A percentile compares a stretch with the other conserved stretches of the same genome.
These are phyloP conservation scores for Thraustochytrium striatum DNA, from an alignment of 352 stramenopile species.

Conservation along the genomic window DNA sequence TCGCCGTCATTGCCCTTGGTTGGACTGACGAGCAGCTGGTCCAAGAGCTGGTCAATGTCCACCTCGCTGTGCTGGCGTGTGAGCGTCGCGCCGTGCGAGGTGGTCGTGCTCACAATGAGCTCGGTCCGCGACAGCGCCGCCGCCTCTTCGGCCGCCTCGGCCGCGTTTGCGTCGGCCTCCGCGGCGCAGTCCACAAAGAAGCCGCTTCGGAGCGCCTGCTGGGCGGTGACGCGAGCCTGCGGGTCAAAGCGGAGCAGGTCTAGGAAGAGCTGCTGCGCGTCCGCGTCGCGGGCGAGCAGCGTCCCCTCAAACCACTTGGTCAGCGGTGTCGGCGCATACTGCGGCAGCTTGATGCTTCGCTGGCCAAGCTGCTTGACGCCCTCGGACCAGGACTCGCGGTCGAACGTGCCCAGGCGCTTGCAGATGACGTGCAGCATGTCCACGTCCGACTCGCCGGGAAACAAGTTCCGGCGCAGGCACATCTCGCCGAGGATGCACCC, in stretches of 20 bases:
- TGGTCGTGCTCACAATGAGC: not conserved
- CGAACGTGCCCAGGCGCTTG: not conserved
- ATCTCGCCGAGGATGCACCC: slow-evolving; percentile 90
- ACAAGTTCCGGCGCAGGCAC: slow-evolving; percentile 78
- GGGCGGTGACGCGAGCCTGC: slow-evolving; percentile 79
- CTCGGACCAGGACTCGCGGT: not conserved
- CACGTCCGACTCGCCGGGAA: slow-evolving; percentile 56
- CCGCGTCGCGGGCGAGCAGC: slow-evolving; percentile 59
- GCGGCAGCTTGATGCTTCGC: not conserved
- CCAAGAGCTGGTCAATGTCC: not conserved
- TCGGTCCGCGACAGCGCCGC: not conserved
- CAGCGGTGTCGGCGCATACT: not conserved
- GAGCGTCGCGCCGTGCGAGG: not conserved
- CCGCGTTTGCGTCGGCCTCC: too few relatives aligned
- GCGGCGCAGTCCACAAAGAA: slow-evolving; percentile 79
- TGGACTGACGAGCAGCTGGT: not conserved
- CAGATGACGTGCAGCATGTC: slow-evolving; percentile 35
- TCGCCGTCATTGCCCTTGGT: not conserved
- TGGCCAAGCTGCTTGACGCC: not conserved
- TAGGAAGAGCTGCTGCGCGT: slow-evolving; percentile 65
- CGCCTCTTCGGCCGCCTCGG: not conserved
- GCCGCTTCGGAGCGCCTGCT: slow-evolving; percentile 83
- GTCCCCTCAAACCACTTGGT: not conserved
- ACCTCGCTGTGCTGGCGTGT: not conserved
- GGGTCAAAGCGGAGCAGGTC: slow-evolving; percentile 87